A percentile compares a stretch with the other conserved stretches of the same genome.
Conservation (phyloP, 2,329 filamentous ascomycete genomes). For the Metarhizium robertsii region DNA sequence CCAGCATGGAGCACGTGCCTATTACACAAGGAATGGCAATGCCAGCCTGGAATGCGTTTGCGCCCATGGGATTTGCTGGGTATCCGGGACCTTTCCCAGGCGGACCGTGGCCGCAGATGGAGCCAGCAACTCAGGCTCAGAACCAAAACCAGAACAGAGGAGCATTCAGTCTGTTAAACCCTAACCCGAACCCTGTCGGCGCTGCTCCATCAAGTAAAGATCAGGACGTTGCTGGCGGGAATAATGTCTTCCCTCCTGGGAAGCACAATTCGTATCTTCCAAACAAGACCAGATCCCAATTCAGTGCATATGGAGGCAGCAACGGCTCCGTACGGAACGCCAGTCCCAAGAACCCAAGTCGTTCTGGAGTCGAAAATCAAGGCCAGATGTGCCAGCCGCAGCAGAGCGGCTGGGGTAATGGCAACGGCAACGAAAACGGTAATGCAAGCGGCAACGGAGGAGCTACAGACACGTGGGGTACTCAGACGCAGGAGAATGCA, state of each 20-base stretch:
- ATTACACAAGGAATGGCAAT: conserved; percentile 21
- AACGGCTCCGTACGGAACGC: not conserved
- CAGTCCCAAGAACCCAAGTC: conserved; percentile 2
- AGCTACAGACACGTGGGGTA: not conserved
- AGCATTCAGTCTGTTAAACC: conserved; percentile 7
- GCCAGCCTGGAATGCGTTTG: conserved; percentile 13
- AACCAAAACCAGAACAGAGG: conserved; percentile 8
- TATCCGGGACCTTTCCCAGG: conserved; percentile 6
- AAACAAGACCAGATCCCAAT: conserved; percentile 11
- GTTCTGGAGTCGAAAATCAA: not conserved
- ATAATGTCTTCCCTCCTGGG: conserved; percentile 21
- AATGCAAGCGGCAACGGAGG: not conserved
- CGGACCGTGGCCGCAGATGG: not conserved
- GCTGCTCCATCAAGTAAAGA: conserved; percentile 11
- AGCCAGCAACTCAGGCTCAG: not conserved
- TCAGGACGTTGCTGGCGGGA: conserved; percentile 14
- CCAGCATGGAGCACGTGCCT: conserved; percentile 17
- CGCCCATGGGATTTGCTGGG: conserved; percentile 12
- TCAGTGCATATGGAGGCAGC: conserved; percentile 12
- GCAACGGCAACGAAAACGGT: conserved; percentile 10
- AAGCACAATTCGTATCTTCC: conserved; percentile 18
- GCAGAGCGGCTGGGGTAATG: conserved; percentile 7
- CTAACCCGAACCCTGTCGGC: conserved; percentile 1
- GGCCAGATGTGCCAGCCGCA: not conserved
- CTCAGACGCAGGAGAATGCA: not conserved